A percentile compares a stretch with the other conserved stretches of the same genome.
Evolutionary conservation across 164 flowering plant genomes (phyloP).

Genomic region (Piper betle): DNA sequence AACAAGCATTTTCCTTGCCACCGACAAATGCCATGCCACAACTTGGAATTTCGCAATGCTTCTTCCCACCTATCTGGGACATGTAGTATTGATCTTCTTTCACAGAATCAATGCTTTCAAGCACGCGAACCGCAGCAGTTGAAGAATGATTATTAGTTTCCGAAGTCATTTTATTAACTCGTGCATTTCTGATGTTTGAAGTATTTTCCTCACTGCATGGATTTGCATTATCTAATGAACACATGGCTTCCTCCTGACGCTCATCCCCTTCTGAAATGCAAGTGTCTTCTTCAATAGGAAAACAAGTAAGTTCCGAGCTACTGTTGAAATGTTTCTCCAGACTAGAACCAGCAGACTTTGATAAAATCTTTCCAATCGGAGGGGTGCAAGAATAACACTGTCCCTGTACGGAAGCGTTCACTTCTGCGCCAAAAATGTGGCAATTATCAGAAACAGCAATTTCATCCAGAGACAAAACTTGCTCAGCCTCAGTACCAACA

Average conservation of each 20-base stretch:
- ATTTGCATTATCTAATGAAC: conserved; percentile 18
- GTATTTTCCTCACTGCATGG: conserved; percentile 9
- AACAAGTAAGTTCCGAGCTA: conserved; percentile 59
- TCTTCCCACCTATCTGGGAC: conserved; percentile 17
- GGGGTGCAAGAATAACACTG: conserved; percentile 27
- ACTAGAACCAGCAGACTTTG: conserved; percentile 24
- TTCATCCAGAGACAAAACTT: conserved; percentile 6
- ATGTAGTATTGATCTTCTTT: conserved; percentile 19
- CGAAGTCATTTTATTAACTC: conserved; percentile 31
- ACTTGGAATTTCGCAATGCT: conserved; percentile 14
- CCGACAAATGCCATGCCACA: conserved; percentile 15
- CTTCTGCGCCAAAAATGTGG: conserved; percentile 13
- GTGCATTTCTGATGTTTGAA: conserved; percentile 29
- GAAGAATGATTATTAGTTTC: conserved; percentile 13
- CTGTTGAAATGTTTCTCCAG: conserved; percentile 33
- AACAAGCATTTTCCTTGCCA: conserved; percentile 36
- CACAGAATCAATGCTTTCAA: conserved; percentile 33
- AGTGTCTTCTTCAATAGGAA: conserved; percentile 58
- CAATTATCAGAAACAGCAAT: conserved; percentile 1
- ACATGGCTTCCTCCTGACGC: conserved; percentile 17
- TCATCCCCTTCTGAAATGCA: conserved; percentile 44
- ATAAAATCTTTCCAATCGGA: conserved; percentile 48
- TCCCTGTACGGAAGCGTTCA: conserved; percentile 8
- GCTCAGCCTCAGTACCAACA: conserved; percentile 16
- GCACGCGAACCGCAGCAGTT: conserved; percentile 22